Evolutionary conservation across 2,329 filamentous ascomycete genomes (phyloP), one percentile per base, ranked within the genome.

Genomic region (Botrytis fragariae): DNA sequence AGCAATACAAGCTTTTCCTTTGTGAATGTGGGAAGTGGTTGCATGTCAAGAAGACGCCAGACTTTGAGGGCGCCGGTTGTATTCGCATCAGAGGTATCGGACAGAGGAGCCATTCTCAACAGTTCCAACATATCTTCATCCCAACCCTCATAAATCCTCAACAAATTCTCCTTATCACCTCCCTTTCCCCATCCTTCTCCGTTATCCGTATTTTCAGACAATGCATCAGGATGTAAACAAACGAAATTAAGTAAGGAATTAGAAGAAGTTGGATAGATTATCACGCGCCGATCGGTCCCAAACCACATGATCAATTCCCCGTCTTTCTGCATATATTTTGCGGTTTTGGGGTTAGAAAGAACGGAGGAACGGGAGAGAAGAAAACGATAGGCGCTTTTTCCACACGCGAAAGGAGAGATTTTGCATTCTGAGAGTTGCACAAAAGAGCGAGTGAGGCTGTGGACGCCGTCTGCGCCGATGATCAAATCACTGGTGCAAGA

Each of bases 31-130:
- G 86, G 84, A 25, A 92, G 80, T 1, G 84, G 81, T 6, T 87
- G 85, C 87, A 91, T 91, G 75, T 93, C 91, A 6, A 90, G 79
- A 1, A 91, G 80, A 35, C 84, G 85, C 89, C 88, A 91, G 0
- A 89, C 81, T 72, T 87, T 89, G 32, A 90, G 77, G 0, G 82
- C 82, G 0, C 54, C 54, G 1, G 29, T n/a, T 4, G 39, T n/a
- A 18, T 48, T 82, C 78, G 12, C n/a, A 51, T 51, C 63, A 2
- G 63, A 37, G 4, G 32, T 10, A 25, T 32, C 7, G 16, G 44
- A n/a, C 6, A 4, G n/a, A 37, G 32, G 29, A 20, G 63, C 37
- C 68, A 61, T 61, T 10, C 20, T 70, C 39, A 61, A 44, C 39
- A 70, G 35, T 10, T 59, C 68, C 16, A 70, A 70, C 39, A 70